Evolutionary conservation across 345 rosid genomes (phyloP), one percentile per base, ranked within the genome.

Genomic region (Eucalyptus curtisii): DNA sequence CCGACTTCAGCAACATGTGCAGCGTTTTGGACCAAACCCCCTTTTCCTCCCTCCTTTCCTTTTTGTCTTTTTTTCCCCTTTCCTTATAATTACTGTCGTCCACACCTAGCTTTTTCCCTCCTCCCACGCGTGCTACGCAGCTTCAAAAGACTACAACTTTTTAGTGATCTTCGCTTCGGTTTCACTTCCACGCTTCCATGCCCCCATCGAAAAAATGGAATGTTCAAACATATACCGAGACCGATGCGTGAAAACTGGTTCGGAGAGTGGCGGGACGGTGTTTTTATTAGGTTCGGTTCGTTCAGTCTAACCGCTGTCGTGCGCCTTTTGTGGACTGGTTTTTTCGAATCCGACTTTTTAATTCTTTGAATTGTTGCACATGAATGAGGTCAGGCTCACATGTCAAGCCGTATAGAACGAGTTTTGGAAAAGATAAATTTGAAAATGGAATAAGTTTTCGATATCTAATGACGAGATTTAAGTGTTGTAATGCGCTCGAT

Each of bases 401-500:
- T 68, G 80, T 33, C 11, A 1, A 33, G 13, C 81, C 44, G 11
- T 10, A 33, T 71, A 1, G 24, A 71, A 19, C 44, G 2, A 17
- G 44, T 71, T 33, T 71, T 64, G 76, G 4, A 16, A 64, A n/a
- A n/a, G 20, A 64, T 44, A 68, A 9, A 68, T 33, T 33, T 17
- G 9, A 3, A 8, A 33, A 17, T 10, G 40, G 2, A 71, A 68
- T 17, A 31, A 71, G 25, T 8, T 71, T 71, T 33, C 0, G 24
- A 33, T 17, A 33, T 71, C 7, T 9, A 37, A 22, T 5, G 25
- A 71, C 25, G 13, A 5, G 6, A 9, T 71, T 33, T 9, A 17
- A 17, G 81, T 9, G 44, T 17, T 33, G 81, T 1, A 17, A 8
- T 15, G 1, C 0, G 37, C 5, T n/a, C 19, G 10, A n/a, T 64